Conservation (phyloP, 208 protist genomes). For the Acanthamoeba castellanii region DNA sequence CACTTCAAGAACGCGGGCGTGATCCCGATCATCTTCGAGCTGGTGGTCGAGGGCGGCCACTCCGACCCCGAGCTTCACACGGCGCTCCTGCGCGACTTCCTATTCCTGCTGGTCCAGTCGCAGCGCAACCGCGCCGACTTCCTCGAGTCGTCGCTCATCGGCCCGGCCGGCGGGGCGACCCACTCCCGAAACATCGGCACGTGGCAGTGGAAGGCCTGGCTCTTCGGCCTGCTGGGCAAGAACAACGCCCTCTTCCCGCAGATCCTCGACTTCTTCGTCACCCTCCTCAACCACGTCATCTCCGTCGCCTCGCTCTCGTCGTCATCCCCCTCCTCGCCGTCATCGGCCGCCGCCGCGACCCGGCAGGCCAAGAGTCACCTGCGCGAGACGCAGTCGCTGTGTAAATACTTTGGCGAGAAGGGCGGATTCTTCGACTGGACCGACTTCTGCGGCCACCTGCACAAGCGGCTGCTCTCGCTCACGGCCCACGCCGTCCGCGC, state of each 20-base stretch:
- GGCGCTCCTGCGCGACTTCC: slow-evolving; percentile 42
- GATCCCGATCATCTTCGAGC: slow-evolving; percentile 68
- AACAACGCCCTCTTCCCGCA: slow-evolving; percentile 58
- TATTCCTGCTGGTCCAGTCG: slow-evolving; percentile 55
- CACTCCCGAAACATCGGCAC: background rate
- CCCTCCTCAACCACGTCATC: slow-evolving; percentile 65
- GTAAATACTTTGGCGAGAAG: slow-evolving; percentile 72
- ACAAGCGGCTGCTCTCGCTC: slow-evolving; percentile 58
- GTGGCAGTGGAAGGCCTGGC: slow-evolving; percentile 73
- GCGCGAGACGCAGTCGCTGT: slow-evolving; percentile 53
- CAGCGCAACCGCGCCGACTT: slow-evolving; percentile 21
- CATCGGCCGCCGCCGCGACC: background rate
- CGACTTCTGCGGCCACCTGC: slow-evolving; percentile 67
- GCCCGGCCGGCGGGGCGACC: background rate
- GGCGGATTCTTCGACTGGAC: slow-evolving; percentile 55
- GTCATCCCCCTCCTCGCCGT: background rate
- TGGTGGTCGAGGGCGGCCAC: slow-evolving; percentile 52
- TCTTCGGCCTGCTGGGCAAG: slow-evolving; percentile 57
- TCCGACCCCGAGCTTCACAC: slow-evolving; percentile 9
- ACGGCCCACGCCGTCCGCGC: slow-evolving; percentile 30
- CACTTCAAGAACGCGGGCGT: slow-evolving; percentile 57
- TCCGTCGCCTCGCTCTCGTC: background rate
- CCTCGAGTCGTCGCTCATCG: slow-evolving; percentile 47
- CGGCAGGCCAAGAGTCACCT: slow-evolving; percentile 51
- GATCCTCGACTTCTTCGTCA: slow-evolving; percentile 67